These are phyloP conservation scores for Staphylotrichum longicolle DNA, from an alignment of 495 filamentous ascomycete genomes.

Conservation along the genomic window DNA sequence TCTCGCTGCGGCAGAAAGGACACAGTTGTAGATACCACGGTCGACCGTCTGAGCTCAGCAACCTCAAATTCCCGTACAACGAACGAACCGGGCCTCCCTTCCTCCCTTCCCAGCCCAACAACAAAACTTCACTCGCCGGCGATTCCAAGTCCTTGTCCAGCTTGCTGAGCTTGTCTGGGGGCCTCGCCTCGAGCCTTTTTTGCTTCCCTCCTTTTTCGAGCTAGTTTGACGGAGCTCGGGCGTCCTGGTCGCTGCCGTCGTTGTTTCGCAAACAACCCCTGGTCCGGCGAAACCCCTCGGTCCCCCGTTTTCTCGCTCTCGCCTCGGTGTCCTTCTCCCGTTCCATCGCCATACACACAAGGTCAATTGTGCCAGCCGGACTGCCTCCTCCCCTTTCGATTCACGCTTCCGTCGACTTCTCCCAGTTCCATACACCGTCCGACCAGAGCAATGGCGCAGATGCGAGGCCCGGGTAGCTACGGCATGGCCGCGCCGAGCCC, in stretches of 20 bases:
- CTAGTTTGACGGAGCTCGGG: neutral
- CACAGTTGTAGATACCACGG: slow-evolving; percentile 34
- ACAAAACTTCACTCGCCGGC: slow-evolving; percentile 14
- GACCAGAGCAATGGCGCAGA: slow-evolving; percentile 72
- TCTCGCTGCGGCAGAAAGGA: slow-evolving; percentile 24
- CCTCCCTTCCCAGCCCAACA: neutral
- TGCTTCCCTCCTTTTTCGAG: neutral
- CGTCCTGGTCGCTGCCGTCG: neutral
- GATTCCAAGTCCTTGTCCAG: slow-evolving; percentile 7
- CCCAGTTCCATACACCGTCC: slow-evolving; percentile 4
- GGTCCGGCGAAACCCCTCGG: neutral
- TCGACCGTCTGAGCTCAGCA: slow-evolving; percentile 24
- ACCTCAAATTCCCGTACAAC: slow-evolving; percentile 18
- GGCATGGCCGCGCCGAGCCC: slow-evolving; percentile 77
- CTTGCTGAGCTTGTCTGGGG: slow-evolving; percentile 10
- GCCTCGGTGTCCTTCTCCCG: neutral
- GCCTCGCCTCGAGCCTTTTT: neutral
- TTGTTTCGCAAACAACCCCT: slow-evolving; percentile 5
- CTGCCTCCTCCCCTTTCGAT: slow-evolving; percentile 18
- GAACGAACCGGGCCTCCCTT: neutral
- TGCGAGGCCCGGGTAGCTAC: slow-evolving; percentile 93
- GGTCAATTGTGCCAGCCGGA: slow-evolving; percentile 30
- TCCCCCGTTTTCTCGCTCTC: neutral
- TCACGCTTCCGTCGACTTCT: slow-evolving; percentile 1
- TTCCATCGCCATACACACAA: neutral